Conservation (phyloP, 2,329 filamentous ascomycete species). For the Aspergillus brasiliensis region DNA sequence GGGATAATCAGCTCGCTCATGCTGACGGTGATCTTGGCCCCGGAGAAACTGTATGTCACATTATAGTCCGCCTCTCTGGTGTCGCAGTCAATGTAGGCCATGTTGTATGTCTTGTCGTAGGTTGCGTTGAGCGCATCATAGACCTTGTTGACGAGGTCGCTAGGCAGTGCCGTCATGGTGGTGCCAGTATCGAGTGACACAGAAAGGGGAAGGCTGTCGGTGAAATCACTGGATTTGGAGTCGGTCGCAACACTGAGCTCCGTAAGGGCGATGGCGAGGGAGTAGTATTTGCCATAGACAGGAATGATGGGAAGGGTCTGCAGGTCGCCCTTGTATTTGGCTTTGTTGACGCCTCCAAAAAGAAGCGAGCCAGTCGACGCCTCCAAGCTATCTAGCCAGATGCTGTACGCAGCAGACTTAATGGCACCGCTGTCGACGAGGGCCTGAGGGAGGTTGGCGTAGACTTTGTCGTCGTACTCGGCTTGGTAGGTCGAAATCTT, state of each 20-base stretch:
- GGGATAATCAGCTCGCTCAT: constrained; percentile 43
- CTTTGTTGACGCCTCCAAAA: constrained; percentile 71
- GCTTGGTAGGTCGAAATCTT: constrained; percentile 63
- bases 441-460: constrained; percentile 65
- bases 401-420: constrained; percentile 66
- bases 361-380: constrained; percentile 65
- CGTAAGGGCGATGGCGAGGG: constrained; percentile 70
- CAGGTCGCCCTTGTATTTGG: constrained; percentile 62
- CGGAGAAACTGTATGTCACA: constrained; percentile 68
- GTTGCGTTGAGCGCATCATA: constrained; percentile 61
- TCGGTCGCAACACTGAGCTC: constrained; percentile 41
- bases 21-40: background rate
- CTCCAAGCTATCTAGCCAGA: constrained; percentile 71
- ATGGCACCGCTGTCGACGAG: constrained; percentile 63
- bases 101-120: constrained; percentile 50
- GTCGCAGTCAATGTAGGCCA: constrained; percentile 55
- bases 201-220: constrained; percentile 50
- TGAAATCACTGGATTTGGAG: constrained; percentile 18
- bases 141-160: constrained; percentile 51
- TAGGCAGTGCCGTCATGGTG: constrained; percentile 67
- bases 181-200: constrained; percentile 73
- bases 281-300: constrained; percentile 51
- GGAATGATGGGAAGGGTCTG: constrained; percentile 66
- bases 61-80: constrained; percentile 53
- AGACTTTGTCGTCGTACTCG: constrained; percentile 34